A percentile compares a stretch with the other conserved stretches of the same genome.
Evolutionary conservation across 495 filamentous ascomycete species (phyloP).

Genomic region (Staphylotrichum tortipilum): DNA sequence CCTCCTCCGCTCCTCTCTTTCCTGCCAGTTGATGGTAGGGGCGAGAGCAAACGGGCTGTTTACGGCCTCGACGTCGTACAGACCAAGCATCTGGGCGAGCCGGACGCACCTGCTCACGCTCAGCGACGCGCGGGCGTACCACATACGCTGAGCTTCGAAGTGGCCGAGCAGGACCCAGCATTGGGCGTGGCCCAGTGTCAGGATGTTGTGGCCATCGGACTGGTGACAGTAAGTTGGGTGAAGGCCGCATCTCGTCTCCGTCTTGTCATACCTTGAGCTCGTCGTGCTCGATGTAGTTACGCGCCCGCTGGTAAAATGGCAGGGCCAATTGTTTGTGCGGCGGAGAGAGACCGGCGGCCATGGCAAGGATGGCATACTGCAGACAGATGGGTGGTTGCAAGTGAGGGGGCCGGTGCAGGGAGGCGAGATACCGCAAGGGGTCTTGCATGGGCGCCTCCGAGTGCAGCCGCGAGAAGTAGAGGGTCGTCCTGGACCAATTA

Average conservation of each 20-base stretch:
- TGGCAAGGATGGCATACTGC: not conserved
- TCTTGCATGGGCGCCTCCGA: not conserved
- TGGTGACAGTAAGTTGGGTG: too few species aligned
- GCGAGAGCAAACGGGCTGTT: not conserved
- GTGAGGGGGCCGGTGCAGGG: not conserved
- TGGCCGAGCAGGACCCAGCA: slow-evolving; percentile 6
- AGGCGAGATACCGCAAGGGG: not conserved
- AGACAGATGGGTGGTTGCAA: not conserved
- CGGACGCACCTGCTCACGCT: slow-evolving; percentile 3
- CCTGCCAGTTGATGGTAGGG: not conserved
- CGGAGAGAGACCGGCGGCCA: not conserved
- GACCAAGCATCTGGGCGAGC: slow-evolving; percentile 8
- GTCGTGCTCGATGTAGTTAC: slow-evolving; percentile 6
- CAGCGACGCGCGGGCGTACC: not conserved
- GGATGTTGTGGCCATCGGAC: slow-evolving; percentile 8
- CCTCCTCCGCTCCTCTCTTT: slow-evolving; percentile 7
- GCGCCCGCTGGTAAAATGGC: slow-evolving; percentile 7
- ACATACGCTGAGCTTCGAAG: slow-evolving; percentile 6
- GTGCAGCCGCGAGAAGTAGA: not conserved
- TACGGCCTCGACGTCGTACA: not conserved
- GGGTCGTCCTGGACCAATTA: not conserved
- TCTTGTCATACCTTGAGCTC: slow-evolving; percentile 8
- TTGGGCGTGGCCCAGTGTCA: slow-evolving; percentile 7
- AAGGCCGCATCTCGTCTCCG: too few species aligned
- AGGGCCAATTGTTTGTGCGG: not conserved